Percentiles rank a stretch among this genome's conserved stretches.
These are phyloP conservation scores for Kernera saxatilis DNA, from an alignment of 345 rosid genomes.

Conservation along the genomic window DNA sequence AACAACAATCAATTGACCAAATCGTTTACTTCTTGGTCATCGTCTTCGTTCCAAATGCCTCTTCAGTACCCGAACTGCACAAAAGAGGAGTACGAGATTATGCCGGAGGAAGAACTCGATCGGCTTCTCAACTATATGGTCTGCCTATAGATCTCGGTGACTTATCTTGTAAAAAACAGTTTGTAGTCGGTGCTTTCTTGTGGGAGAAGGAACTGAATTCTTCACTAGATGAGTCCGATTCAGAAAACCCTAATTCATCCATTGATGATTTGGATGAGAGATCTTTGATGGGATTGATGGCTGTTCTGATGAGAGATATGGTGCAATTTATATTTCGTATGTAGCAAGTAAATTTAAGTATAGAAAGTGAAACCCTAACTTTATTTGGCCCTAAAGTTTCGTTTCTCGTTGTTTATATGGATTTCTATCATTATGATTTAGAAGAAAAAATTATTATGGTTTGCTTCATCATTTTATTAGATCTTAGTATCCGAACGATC, in stretches of 20 bases:
- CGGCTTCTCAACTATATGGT: no score
- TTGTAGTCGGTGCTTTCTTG: no score
- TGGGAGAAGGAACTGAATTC: constrained; percentile 24
- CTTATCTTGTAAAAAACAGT: constrained; percentile 38
- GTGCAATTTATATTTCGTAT: background rate
- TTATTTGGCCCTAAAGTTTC: background rate
- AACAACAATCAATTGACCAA: no score
- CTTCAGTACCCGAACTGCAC: constrained; percentile 57
- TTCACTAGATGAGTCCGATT: background rate
- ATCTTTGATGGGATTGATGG: background rate
- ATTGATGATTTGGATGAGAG: background rate
- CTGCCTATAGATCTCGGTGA: constrained; percentile 25
- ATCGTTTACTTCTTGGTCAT: no score
- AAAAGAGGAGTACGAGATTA: constrained; percentile 42
- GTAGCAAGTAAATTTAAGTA: no score
- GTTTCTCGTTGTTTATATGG: background rate
- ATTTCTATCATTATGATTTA: background rate
- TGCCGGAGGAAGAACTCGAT: constrained; percentile 63
- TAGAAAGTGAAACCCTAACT: background rate
- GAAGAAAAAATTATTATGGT: no score
- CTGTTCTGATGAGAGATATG: background rate
- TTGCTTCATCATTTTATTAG: no score
- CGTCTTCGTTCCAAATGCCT: constrained; percentile 59
- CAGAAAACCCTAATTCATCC: background rate
- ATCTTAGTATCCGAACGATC: background rate